phyloP scores from a whole-genome alignment of 192 early-diverging fungal species.

The Backusella liffmaniae region DNA sequence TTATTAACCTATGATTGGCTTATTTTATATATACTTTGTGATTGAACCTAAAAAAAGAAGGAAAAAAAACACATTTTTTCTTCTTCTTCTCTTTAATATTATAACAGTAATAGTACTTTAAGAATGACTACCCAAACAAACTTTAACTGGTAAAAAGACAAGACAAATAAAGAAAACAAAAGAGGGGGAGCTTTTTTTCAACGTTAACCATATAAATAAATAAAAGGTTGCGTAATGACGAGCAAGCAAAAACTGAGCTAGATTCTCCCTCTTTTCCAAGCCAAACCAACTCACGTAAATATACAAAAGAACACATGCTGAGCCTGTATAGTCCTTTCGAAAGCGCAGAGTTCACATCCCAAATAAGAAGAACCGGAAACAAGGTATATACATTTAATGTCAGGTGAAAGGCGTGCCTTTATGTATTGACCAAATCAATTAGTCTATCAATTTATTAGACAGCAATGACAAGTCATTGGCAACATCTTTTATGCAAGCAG shows the following conservation, averaged over 20 bases:
- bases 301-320: constrained; percentile 75
- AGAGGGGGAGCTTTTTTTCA: neutral
- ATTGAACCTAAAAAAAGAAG: neutral
- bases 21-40: neutral
- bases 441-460: neutral
- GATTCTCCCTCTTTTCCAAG: neutral
- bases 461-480: neutral
- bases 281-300: constrained; percentile 54
- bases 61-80: neutral
- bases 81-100: neutral
- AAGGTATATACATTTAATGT: neutral
- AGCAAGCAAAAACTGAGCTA: neutral
- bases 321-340: constrained; percentile 62
- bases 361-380: neutral
- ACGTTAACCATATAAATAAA: neutral
- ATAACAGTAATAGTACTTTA: neutral
- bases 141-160: constrained; percentile 14
- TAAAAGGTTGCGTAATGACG: neutral
- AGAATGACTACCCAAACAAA: constrained; percentile 20
- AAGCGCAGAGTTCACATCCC: constrained; percentile 22
- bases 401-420: constrained; percentile 51
- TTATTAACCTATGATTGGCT: neutral
- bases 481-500: neutral
- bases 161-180: neutral
- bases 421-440: constrained; percentile 55